These are phyloP conservation scores for Colletotrichum sp. DNA, from an alignment of 2,329 filamentous ascomycete genomes.

Conservation along the genomic window DNA sequence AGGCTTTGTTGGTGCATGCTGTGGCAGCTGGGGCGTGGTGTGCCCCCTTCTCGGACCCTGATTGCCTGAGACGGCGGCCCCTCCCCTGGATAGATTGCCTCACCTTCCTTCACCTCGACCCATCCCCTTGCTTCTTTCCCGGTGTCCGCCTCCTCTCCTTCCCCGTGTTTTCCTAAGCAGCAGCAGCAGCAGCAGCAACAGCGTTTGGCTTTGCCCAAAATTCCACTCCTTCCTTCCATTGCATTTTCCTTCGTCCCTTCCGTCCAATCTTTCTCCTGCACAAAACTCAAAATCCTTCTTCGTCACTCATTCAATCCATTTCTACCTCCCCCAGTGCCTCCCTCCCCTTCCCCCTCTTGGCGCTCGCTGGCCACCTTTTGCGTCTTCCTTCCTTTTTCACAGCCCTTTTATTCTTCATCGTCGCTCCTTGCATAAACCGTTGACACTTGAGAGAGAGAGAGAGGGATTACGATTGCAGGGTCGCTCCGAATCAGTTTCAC, in stretches of 20 bases:
- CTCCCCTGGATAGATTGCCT: conserved; percentile 15
- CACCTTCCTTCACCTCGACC: neutral
- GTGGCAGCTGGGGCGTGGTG: neutral
- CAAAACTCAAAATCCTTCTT: neutral
- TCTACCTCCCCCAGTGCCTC: neutral
- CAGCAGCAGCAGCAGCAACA: neutral
- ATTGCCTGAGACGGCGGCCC: conserved; percentile 12
- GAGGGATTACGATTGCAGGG: conserved; percentile 1
- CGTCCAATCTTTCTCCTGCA: neutral
- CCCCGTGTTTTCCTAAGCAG: conserved; percentile 12
- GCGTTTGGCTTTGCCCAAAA: neutral
- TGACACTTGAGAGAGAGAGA: neutral
- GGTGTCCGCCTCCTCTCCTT: neutral
- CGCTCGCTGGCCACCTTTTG: neutral
- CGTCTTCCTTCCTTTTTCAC: neutral
- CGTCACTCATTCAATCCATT: neutral
- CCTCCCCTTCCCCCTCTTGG: neutral
- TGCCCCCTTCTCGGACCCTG: neutral
- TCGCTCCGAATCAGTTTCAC: conserved; percentile 10
- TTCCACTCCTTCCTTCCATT: conserved; percentile 13
- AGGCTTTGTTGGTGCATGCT: neutral
- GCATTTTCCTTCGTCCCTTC: neutral
- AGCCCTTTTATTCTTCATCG: neutral
- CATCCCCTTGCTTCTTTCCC: neutral
- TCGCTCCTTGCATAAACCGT: conserved; percentile 18